A percentile compares a stretch with the other conserved stretches of the same genome.
Evolutionary conservation across 1,284 basidiomycete species (phyloP).

Genomic region (Puccinia triticina): DNA sequence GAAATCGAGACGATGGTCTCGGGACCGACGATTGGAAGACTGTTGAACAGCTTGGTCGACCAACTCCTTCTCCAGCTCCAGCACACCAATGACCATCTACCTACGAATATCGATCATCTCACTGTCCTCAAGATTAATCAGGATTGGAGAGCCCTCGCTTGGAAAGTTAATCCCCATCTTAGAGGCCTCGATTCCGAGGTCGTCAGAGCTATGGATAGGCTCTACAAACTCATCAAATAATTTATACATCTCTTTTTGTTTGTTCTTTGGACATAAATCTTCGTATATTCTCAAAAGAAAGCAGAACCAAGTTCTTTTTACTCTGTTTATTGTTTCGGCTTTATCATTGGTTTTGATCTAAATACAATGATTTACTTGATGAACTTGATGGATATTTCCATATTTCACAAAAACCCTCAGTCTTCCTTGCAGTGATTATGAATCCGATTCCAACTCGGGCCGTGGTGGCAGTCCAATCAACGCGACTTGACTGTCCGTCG

Average conservation of each 20-base stretch:
- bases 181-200: constrained; percentile 33
- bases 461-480: too few species aligned
- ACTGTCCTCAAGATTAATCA: constrained; percentile 26
- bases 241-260: not conserved
- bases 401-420: too few species aligned
- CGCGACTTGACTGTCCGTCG: too few species aligned
- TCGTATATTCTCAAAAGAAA: too few species aligned
- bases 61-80: not conserved
- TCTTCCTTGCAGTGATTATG: too few species aligned
- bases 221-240: not conserved
- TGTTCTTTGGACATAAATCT: not conserved
- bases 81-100: not conserved
- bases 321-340: too few species aligned
- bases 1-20: constrained; percentile 1
- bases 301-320: too few species aligned
- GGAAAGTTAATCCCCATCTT: constrained; percentile 14
- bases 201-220: constrained; percentile 36
- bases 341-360: too few species aligned
- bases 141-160: constrained; percentile 41
- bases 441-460: too few species aligned
- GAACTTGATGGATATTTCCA: too few species aligned
- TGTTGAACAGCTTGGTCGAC: constrained; percentile 33
- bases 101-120: not conserved
- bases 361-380: too few species aligned
- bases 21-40: not conserved